These are phyloP conservation scores for Pneumocystis murina DNA, from an alignment of 1,139 yeast genomes.

Conservation along the genomic window DNA sequence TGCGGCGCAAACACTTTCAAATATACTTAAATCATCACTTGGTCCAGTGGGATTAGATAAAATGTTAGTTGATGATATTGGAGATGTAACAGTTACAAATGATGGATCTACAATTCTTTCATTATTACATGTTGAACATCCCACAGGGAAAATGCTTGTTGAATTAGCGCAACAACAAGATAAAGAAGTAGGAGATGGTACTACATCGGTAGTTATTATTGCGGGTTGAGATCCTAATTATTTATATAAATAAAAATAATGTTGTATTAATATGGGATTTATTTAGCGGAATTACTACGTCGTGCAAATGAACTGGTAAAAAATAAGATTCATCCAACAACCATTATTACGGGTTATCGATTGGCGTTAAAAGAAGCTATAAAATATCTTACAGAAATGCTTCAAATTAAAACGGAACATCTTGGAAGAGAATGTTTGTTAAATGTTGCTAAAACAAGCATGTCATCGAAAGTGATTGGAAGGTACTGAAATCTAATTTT, in stretches of 20 bases:
- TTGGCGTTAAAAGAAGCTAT: constrained; percentile 86
- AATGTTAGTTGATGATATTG: constrained; percentile 97
- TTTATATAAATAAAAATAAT: constrained; percentile 90
- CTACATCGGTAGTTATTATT: constrained; percentile 32
- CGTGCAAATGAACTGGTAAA: constrained; percentile 90
- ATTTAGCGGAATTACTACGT: constrained; percentile 58
- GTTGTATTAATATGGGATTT: not conserved
- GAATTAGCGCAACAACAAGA: constrained; percentile 98
- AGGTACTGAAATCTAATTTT: constrained; percentile 2
- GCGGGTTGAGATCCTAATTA: constrained; percentile 14
- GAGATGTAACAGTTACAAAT: constrained; percentile 96
- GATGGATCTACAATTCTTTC: constrained; percentile 96
- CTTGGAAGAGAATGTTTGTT: constrained; percentile 64
- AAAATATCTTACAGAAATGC: constrained; percentile 70
- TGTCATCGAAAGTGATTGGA: constrained; percentile 97
- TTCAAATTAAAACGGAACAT: constrained; percentile 64
- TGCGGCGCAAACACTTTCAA: constrained; percentile 94
- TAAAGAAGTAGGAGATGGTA: constrained; percentile 97
- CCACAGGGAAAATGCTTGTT: constrained; percentile 93
- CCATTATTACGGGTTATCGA: constrained; percentile 91
- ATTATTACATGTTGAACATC: constrained; percentile 90
- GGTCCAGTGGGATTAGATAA: constrained; percentile 98
- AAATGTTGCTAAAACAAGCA: constrained; percentile 89
- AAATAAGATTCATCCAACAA: constrained; percentile 91
- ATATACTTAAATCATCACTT: constrained; percentile 87